These are phyloP conservation scores for Flaveria robusta DNA, from an alignment of 129 eudicot genomes.

Conservation along the genomic window DNA sequence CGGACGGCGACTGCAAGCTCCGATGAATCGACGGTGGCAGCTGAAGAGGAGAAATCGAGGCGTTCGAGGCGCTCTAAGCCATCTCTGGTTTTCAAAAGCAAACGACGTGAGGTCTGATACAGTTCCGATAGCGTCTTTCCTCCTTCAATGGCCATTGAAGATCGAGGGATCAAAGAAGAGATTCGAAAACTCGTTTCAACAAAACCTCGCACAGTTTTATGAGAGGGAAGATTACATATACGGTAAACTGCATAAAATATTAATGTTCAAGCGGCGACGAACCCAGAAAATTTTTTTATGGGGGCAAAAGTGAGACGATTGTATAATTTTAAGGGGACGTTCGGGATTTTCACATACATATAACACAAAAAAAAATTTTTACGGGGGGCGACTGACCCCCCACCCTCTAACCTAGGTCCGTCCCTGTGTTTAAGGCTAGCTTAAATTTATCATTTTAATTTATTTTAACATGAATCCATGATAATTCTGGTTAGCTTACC, in stretches of 20 bases:
- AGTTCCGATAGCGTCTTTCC: slow-evolving; percentile 70
- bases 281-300: too few relatives aligned
- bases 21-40: slow-evolving; percentile 39
- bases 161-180: not conserved
- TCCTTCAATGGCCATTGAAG: slow-evolving; percentile 48
- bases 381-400: too few relatives aligned
- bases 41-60: slow-evolving; percentile 18
- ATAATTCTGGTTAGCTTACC: too few relatives aligned
- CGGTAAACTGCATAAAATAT: not conserved
- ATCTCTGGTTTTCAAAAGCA: slow-evolving; percentile 65
- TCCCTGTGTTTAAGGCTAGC: too few relatives aligned
- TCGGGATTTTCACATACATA: too few relatives aligned
- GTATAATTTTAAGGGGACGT: too few relatives aligned
- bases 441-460: too few relatives aligned
- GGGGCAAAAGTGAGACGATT: too few relatives aligned
- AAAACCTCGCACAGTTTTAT: not conserved
- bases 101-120: slow-evolving; percentile 61
- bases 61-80: slow-evolving; percentile 80
- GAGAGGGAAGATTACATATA: not conserved
- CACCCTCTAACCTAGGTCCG: too few relatives aligned
- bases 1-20: slow-evolving; percentile 53
- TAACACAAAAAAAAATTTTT: too few relatives aligned
- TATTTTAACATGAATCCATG: too few relatives aligned
- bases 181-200: not conserved
- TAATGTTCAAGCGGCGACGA: too few relatives aligned